These are phyloP conservation scores for Beauveria sp. DNA, from an alignment of 2,329 filamentous ascomycete genomes.

Conservation along the genomic window DNA sequence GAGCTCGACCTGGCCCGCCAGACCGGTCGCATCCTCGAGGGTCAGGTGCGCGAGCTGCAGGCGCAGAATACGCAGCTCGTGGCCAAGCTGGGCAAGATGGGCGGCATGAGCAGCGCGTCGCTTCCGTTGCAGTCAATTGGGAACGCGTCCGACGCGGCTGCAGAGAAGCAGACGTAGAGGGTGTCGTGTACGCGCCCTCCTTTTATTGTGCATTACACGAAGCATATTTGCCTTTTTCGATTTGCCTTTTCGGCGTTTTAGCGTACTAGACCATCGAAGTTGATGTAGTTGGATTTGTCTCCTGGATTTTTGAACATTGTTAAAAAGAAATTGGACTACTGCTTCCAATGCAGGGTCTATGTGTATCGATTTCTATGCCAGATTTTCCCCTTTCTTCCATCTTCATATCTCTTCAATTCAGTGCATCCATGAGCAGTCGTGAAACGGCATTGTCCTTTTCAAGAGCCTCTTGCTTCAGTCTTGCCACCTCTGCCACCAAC, in stretches of 20 bases:
- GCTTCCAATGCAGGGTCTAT: not conserved
- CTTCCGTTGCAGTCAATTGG: not conserved
- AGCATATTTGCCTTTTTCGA: not conserved
- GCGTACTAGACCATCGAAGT: not conserved
- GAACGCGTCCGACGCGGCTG: not conserved
- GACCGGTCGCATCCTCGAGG: constrained; percentile 47
- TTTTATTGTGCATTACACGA: not conserved
- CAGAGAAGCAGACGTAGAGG: not conserved
- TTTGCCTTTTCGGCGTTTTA: not conserved
- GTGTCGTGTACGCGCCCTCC: not conserved
- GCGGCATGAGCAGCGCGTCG: constrained; percentile 11
- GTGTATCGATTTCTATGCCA: not conserved
- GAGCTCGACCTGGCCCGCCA: constrained; percentile 46
- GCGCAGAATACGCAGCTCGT: constrained; percentile 52
- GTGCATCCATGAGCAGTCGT: constrained; percentile 19
- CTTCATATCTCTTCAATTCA: not conserved
- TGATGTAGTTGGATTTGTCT: not conserved
- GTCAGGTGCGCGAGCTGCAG: constrained; percentile 50
- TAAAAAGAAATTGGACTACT: not conserved
- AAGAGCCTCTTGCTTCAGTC: constrained; percentile 6
- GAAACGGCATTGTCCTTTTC: constrained; percentile 18
- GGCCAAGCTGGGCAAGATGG: constrained; percentile 42
- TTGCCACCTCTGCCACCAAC: constrained; percentile 13
- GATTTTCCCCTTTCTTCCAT: not conserved
- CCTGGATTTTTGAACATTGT: not conserved